Evolutionary conservation across 1,284 basidiomycete species (phyloP), one percentile per base, ranked within the genome.

Genomic region (Erythrobasidium hasegawianum): DNA sequence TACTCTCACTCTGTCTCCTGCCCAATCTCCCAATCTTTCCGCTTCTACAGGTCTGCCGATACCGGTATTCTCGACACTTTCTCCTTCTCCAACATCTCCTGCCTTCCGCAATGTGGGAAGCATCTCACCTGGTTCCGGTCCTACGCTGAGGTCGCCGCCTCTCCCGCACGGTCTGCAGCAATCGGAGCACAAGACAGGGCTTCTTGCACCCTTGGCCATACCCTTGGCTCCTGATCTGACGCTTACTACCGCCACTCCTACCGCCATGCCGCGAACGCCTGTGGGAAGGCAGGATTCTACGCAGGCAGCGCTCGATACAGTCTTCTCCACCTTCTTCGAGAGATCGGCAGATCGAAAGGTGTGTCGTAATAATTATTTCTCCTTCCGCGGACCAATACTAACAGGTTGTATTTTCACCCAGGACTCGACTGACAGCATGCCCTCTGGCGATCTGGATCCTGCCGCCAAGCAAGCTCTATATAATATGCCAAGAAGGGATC

Each of bases 281-380:
- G 57, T 56, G 10, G 62, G 29, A 10, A 49, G 62, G 54, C 62
- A 65, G 40, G 62, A 65, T 22, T 65, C 62, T 1, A 65, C 62
- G n/a, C 62, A 65, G 58, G 62, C 62, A 20, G 62, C 62, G 11
- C 56, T 65, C 20, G 62, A 65, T 29, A 65, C 62, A 13, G 62
- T 65, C 16, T 65, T 65, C 29, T 57, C 62, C 45, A 65, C 62
- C 29, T 65, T 65, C 55, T 65, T 65, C 41, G 53, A 65, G 24
- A 64, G 41, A 26, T 22, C 52, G 1, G 39, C 52, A 16, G 43
- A 33, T 20, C 41, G 61, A 29, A 33, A 64, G 33, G 61, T 64
- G 38, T 10, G 61, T 33, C 9, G 9, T 20, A 41, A 13, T 55
- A n/a, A n/a, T 20, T 16, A n/a, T 54, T 20, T 3, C 7, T 20